A percentile compares a stretch with the other conserved stretches of the same genome.
phyloP scores from a whole-genome alignment of 495 filamentous ascomycete species.

The Rusavskia elegans region DNA sequence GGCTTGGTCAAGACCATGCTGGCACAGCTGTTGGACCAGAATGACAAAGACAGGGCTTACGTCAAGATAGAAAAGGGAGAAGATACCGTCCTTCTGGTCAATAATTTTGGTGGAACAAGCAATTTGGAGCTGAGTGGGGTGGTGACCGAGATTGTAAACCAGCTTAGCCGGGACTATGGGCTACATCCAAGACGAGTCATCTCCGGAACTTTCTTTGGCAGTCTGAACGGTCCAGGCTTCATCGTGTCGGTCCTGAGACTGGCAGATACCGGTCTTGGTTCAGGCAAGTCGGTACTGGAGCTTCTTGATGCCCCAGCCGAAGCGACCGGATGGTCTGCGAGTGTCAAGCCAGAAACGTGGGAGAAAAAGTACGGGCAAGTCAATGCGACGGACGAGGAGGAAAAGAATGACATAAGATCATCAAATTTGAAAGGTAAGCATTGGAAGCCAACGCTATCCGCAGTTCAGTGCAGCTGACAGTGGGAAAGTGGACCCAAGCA shows the following conservation, averaged over 20 bases:
- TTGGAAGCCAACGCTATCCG: slow-evolving; percentile 1
- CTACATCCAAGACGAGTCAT: slow-evolving; percentile 55
- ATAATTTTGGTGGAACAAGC: slow-evolving; percentile 90
- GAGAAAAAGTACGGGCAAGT: slow-evolving; percentile 24
- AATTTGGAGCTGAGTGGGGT: slow-evolving; percentile 80
- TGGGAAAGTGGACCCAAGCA: slow-evolving; percentile 37
- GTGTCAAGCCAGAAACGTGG: slow-evolving; percentile 44
- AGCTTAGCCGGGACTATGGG: slow-evolving; percentile 50
- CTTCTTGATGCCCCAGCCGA: slow-evolving; percentile 76
- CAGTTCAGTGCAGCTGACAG: neutral
- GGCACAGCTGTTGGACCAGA: slow-evolving; percentile 57
- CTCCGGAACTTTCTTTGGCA: slow-evolving; percentile 55
- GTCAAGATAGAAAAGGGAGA: slow-evolving; percentile 45
- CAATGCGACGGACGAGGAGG: slow-evolving; percentile 36
- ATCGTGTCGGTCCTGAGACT: slow-evolving; percentile 74
- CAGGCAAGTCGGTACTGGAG: slow-evolving; percentile 65
- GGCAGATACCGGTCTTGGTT: slow-evolving; percentile 61
- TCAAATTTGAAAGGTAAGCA: slow-evolving; percentile 52
- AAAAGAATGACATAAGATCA: slow-evolving; percentile 34
- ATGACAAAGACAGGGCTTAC: slow-evolving; percentile 70
- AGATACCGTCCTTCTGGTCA: slow-evolving; percentile 64
- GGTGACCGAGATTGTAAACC: slow-evolving; percentile 68
- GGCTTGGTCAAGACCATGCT: slow-evolving; percentile 69
- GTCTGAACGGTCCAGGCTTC: slow-evolving; percentile 85
- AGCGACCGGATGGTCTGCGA: slow-evolving; percentile 69